Evolutionary conservation across 1,284 basidiomycete species (phyloP), one percentile per base, ranked within the genome.

Genomic region (Fomitopsis schrenkii): DNA sequence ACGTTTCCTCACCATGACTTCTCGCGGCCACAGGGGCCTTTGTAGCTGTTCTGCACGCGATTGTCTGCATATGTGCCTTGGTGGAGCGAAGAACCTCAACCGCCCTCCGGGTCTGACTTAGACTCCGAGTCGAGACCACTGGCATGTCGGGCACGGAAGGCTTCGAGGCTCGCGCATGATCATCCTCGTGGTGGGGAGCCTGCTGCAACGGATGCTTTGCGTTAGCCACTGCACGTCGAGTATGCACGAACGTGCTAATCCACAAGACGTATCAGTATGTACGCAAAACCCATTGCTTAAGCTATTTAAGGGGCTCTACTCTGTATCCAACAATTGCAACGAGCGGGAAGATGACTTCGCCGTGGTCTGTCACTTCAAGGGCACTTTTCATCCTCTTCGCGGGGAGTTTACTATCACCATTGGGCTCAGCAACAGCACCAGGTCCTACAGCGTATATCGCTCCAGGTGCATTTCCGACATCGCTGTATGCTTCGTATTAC

Each of bases 401-500:
- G 1, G 22, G 1, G 2, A 45, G 30, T 50, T 15, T 35, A 22
- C 35, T 56, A 44, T 45, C 55, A 40, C 53, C 59, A 58, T 12
- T 61, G 30, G 50, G n/a, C 33, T 15, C 48, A n/a, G 22, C 17
- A 19, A 22, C 38, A 33, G 55, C 12, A n/a, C 41, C 53, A n/a
- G 61, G 59, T 8, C 81, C 82, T 22, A 79, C 83, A 10, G 78
- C 77, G 10, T 87, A 81, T 68, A 83, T 86, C 4, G 86, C 73
- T 7, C 80, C 86, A 4, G 87, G 87, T n/a, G 69, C 74, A 5
- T 89, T 90, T 70, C 88, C 88, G 1, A 87, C 86, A 2, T 82
- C 84, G 5, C 72, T 80, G 40, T 90, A 83, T 71, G 68, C 74
- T n/a, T 70, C 79, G 62, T 92, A 91, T 71, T 90, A 86, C 73